Base-by-base conservation (phyloP, 2,329 filamentous ascomycete species). In the Aspergillus japonicus region DNA sequence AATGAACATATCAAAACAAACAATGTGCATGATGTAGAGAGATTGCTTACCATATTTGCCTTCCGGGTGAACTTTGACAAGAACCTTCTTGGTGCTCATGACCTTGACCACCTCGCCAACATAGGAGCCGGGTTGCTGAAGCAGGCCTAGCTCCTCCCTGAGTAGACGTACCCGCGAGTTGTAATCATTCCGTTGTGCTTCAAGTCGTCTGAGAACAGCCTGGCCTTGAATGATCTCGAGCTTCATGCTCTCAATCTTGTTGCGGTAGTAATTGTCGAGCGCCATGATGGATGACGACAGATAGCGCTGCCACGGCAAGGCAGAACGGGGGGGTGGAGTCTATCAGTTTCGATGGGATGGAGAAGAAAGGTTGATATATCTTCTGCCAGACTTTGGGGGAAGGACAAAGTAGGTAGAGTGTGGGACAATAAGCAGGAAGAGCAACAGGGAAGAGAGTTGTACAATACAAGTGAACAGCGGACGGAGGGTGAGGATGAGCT, bases 241-340 rank as follows among this genome's bases (percentile, higher is more conserved):
- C 89, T 98, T 98, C 91, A 98, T 96, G 78, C 90, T 89, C 91
- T 99, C 95, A 81, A 98, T 98, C 85, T 99, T 99, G 85, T 98
- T 98, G 82, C 95, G 91, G 80, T 96, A 99, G 83, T 97, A 99
- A 80, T 90, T 96, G 80, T 98, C 95, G 81, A 99, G 91, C 86
- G 94, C 93, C 95, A 99, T 99, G 77, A 75, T 88, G 85, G 78
- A 76, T 73, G 61, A 62, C 48, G 53, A 66, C 56, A 59, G 63
- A 69, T 67, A 64, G 68, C 65, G 66, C 66, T 68, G 56, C 53
- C 58, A 58, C 53, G 49, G 35, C 39, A 50, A 35, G 56, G 44
- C 47, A 19, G 16, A 44, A 7, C 16, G 12, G 33, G 33, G 23
- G 23, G 39, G 33, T 16, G 14, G 33, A 35, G 14, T 35, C 39